These are phyloP conservation scores for Hsuehochloa calcarea DNA, from an alignment of 176 grass and related monocot species.

Conservation along the genomic window DNA sequence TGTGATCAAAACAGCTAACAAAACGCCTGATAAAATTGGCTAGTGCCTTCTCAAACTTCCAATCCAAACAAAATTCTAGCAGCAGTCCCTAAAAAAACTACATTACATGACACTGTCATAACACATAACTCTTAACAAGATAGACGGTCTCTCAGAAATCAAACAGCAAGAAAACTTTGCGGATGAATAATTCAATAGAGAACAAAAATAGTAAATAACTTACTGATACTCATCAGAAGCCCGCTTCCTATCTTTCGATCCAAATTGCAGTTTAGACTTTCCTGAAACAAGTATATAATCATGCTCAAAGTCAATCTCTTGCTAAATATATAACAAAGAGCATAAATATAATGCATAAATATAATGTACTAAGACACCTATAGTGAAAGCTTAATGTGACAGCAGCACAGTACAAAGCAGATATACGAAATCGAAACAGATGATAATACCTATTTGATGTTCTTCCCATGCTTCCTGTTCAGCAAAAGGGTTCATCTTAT, in stretches of 20 bases:
- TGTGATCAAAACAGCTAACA: background rate
- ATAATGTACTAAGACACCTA: background rate
- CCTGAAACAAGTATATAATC: constrained; percentile 49
- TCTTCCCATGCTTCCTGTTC: constrained; percentile 98
- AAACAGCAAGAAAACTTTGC: background rate
- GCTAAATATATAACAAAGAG: constrained; percentile 5
- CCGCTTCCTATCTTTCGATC: constrained; percentile 77
- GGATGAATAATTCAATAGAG: constrained; percentile 18
- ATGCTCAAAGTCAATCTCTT: constrained; percentile 21
- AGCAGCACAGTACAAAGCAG: background rate
- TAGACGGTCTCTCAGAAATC: constrained; percentile 2
- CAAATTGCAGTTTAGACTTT: constrained; percentile 71
- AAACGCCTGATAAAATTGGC: background rate
- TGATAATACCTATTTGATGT: constrained; percentile 77
- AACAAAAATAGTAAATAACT: constrained; percentile 18
- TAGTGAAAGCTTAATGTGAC: background rate
- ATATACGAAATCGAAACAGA: background rate
- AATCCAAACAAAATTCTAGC: background rate
- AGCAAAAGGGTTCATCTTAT: constrained; percentile 99
- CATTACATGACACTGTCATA: background rate
- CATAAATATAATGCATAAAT: background rate
- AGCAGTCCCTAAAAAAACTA: background rate
- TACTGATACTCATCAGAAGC: constrained; percentile 71
- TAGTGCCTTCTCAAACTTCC: background rate
- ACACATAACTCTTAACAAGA: background rate